phyloP scores from a whole-genome alignment of 768 basidiomycete species.

The Auricularia heimuer region DNA sequence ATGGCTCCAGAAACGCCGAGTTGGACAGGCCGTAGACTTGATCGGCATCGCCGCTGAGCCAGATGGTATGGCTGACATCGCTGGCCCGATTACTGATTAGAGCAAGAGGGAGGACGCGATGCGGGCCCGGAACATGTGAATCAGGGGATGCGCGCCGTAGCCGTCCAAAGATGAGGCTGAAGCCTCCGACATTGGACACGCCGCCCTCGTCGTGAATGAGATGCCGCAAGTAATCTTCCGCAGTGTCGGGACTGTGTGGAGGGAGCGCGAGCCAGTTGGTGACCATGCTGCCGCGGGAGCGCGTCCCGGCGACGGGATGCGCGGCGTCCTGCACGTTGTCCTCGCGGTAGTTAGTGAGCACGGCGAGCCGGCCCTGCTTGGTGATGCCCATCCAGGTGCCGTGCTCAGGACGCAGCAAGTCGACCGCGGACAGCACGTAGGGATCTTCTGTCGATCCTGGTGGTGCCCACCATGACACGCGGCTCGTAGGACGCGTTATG shows the following conservation, averaged over 20 bases:
- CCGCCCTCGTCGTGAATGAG: not conserved
- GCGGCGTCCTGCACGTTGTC: not conserved
- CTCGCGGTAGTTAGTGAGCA: constrained; percentile 6
- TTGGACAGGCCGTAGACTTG: not conserved
- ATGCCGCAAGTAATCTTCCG: not conserved
- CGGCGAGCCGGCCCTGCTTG: constrained; percentile 10
- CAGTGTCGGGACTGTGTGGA: not conserved
- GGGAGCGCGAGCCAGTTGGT: not conserved
- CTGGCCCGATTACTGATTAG: not conserved
- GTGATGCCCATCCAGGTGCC: constrained; percentile 16
- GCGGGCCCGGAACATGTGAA: not conserved
- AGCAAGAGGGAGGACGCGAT: not conserved
- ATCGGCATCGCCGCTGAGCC: not conserved
- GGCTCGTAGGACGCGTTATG: constrained; percentile 1
- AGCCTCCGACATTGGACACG: not conserved
- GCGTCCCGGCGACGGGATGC: not conserved
- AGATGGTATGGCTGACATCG: not conserved
- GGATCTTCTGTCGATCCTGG: not conserved
- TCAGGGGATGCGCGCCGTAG: not conserved
- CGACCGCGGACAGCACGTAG: not conserved
- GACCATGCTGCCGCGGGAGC: not conserved
- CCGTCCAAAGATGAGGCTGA: not conserved
- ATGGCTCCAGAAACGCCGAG: not conserved
- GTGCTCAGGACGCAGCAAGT: not conserved
- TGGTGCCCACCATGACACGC: not conserved